A percentile compares a stretch with the other conserved stretches of the same genome.
phyloP scores from a whole-genome alignment of 352 stramenopile species.

The Phytopythium aichiense region DNA sequence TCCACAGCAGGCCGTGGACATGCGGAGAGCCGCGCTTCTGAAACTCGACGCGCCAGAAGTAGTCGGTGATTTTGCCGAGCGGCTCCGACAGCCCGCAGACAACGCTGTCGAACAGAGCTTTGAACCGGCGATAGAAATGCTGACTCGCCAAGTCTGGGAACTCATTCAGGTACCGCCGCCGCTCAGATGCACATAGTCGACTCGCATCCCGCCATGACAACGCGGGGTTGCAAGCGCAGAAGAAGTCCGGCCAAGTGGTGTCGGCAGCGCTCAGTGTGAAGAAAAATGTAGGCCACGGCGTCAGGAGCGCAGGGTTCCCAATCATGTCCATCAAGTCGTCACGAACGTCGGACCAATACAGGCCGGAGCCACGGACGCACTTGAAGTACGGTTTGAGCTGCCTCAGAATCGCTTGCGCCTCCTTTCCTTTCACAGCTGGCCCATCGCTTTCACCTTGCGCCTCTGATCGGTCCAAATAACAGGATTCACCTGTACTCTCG shows the following conservation, averaged over 20 bases:
- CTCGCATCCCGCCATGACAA: conserved; percentile 1
- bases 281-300: conserved; percentile 14
- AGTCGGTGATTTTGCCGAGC: conserved; percentile 17
- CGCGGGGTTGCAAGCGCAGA: conserved; percentile 11
- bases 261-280: conserved; percentile 27
- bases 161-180: conserved; percentile 10
- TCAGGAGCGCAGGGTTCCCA: conserved; percentile 9
- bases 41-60: conserved; percentile 26
- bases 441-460: too few species aligned
- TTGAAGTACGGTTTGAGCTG: conserved; percentile 5
- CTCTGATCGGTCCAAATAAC: too few species aligned
- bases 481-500: too few species aligned
- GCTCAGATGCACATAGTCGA: background rate
- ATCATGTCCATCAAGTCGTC: conserved; percentile 18
- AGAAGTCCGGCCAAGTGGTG: conserved; percentile 24
- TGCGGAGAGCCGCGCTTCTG: conserved; percentile 19
- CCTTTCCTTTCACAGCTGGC: background rate
- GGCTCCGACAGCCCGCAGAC: background rate
- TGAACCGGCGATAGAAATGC: conserved; percentile 19
- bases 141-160: conserved; percentile 16
- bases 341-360: conserved; percentile 7
- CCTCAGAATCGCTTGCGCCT: background rate
- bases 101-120: conserved; percentile 16
- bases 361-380: conserved; percentile 1
- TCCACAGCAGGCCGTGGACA: conserved; percentile 19